A percentile compares a stretch with the other conserved stretches of the same genome.
phyloP scores from a whole-genome alignment of 1,139 yeast species.

The Nakaseomyces glabratus region DNA sequence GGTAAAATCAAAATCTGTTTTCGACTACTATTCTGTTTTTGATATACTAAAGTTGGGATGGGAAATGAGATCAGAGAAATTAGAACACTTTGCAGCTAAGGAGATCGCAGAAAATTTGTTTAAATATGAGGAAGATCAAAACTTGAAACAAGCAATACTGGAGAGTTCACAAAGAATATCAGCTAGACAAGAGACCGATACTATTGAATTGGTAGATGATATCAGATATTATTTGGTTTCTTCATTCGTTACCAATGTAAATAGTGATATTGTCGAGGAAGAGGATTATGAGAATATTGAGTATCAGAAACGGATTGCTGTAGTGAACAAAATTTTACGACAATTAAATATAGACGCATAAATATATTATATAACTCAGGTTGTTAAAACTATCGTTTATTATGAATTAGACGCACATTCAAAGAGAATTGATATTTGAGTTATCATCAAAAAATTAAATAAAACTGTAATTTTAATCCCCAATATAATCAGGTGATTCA shows the following conservation, averaged over 20 bases:
- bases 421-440: too few species aligned
- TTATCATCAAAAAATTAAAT: too few species aligned
- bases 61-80: slow-evolving; percentile 54
- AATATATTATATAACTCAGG: not conserved
- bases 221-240: slow-evolving; percentile 50
- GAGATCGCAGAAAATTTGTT: slow-evolving; percentile 45
- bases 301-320: slow-evolving; percentile 17
- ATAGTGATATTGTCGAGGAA: slow-evolving; percentile 10
- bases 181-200: slow-evolving; percentile 62
- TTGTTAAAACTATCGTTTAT: too few species aligned
- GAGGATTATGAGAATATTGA: slow-evolving; percentile 17
- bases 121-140: slow-evolving; percentile 32
- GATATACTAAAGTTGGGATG: slow-evolving; percentile 58
- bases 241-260: slow-evolving; percentile 13
- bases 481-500: too few species aligned
- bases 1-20: slow-evolving; percentile 33
- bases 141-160: slow-evolving; percentile 35
- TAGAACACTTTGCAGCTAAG: slow-evolving; percentile 57
- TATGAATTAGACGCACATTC: too few species aligned
- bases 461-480: too few species aligned
- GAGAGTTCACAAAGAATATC: slow-evolving; percentile 52
- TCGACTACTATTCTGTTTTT: slow-evolving; percentile 36
- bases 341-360: slow-evolving; percentile 16
- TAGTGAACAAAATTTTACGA: slow-evolving; percentile 14
- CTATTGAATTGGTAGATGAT: slow-evolving; percentile 72